A percentile compares a stretch with the other conserved stretches of the same genome.
Conservation (phyloP, 2,329 filamentous ascomycete genomes). For the Periglandula ipomoeae region DNA sequence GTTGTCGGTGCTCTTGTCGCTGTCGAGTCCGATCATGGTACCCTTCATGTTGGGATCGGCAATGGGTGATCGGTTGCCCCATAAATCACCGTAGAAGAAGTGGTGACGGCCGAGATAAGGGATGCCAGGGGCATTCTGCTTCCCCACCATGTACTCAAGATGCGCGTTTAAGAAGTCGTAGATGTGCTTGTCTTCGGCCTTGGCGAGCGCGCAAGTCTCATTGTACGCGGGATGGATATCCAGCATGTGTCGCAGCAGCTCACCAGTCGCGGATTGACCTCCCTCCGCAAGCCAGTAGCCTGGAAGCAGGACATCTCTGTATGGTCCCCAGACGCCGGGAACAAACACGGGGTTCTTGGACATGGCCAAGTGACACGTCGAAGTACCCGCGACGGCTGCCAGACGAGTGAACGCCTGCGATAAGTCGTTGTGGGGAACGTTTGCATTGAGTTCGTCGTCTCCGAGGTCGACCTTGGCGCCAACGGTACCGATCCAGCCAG, state of each 20-base stretch:
- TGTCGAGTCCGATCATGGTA: conserved; percentile 75
- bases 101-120: conserved; percentile 85
- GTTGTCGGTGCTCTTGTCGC: conserved; percentile 77
- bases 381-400: conserved; percentile 90
- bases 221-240: conserved; percentile 90
- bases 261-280: conserved; percentile 91
- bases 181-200: conserved; percentile 77
- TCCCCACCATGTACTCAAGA: conserved; percentile 65
- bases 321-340: conserved; percentile 92
- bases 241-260: conserved; percentile 86
- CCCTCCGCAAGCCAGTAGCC: conserved; percentile 96
- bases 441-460: conserved; percentile 54
- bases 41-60: conserved; percentile 92
- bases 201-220: conserved; percentile 67
- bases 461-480: conserved; percentile 82
- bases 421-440: conserved; percentile 70
- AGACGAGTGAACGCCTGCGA: conserved; percentile 86
- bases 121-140: conserved; percentile 62
- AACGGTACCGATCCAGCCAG: conserved; percentile 98
- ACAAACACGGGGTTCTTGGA: conserved; percentile 90
- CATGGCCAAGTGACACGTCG: conserved; percentile 95
- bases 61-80: conserved; percentile 90
- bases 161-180: conserved; percentile 93
- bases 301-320: conserved; percentile 86
- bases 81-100: conserved; percentile 98